Evolutionary conservation across 2,329 filamentous ascomycete species (phyloP), one percentile per base, ranked within the genome.

Genomic region (Thelonectria discophora): DNA sequence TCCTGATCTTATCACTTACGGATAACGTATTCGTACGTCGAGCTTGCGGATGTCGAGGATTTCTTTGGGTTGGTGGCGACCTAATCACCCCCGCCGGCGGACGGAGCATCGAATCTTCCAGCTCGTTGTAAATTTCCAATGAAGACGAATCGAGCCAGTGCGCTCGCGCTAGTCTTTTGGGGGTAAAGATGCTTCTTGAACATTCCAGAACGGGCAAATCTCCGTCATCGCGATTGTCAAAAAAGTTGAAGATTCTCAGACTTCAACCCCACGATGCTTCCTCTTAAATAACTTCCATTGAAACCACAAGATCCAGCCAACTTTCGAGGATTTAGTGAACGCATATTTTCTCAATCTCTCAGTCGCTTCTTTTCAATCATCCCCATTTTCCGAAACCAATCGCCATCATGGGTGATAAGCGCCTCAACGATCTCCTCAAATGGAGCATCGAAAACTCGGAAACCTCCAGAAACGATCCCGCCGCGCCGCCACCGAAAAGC

Each of bases 361-460:
- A 24, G 12, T 11, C 13, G 12, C 32, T 11, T 34, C 32, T 34
- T 34, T 9, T 34, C 32, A 11, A 15, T 42, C 18, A 42, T 42
- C 37, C 8, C 43, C 3, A 47, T 27, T 8, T 17, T n/a, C 39
- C 15, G 4, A 47, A 10, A 27, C 30, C 11, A 15, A 45, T 20
- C 43, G 60, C 30, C 53, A 76, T 69, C 64, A 82, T 82, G 86
- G 67, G 62, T 64, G 78, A 88, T 84, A 76, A 82, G 60, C 77
- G 84, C 67, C 84, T 94, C 74, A 93, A 92, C 80, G 84, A 88
- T 57, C 88, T 94, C 77, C 87, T 95, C 63, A 90, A 91, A 84
- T 95, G 92, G 92, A 84, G 88, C 71, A 83, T 86, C 70, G 79
- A 84, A 72, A 82, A 84, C 75, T 77, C 80, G 18, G 75, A 76